Conservation (phyloP, 345 rosid genomes). For the Eucalyptus globulus region DNA sequence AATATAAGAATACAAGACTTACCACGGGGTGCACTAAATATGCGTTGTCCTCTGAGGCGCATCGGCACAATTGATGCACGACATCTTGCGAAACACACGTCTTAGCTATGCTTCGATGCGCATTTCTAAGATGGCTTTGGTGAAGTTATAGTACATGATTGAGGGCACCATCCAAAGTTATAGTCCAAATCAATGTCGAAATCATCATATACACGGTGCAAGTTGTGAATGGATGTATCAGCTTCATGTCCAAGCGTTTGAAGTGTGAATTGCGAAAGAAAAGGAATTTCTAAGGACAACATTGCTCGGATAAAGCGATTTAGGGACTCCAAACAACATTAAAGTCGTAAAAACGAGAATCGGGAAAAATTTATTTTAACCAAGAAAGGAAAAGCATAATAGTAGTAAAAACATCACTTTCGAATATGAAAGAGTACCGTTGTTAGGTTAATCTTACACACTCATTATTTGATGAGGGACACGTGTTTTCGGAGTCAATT, state of each 20-base stretch:
- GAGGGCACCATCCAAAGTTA: no score
- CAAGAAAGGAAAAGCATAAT: not conserved
- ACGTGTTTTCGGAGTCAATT: not conserved
- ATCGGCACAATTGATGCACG: no score
- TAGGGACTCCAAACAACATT: not conserved
- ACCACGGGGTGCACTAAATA: fast-evolving
- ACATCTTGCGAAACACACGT: no score
- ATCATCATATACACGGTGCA: not conserved
- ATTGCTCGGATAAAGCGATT: not conserved
- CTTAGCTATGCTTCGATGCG: no score
- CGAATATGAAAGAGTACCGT: fast-evolving
- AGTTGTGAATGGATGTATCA: fast-evolving
- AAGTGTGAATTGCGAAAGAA: not conserved
- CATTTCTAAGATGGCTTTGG: no score
- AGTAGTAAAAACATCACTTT: no score
- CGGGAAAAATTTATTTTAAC: no score
- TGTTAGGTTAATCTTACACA: fast-evolving
- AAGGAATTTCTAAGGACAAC: fast-evolving
- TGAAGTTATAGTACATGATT: no score
- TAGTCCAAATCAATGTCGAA: no score
- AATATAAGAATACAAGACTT: no score
- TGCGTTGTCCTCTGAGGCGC: fast-evolving
- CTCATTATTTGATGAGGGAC: not conserved
- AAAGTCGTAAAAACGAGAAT: not conserved
- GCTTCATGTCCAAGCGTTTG: not conserved